Evolutionary conservation across 129 eudicot genomes (phyloP).

Genomic region (Chrysanthemum lavandulifolium): DNA sequence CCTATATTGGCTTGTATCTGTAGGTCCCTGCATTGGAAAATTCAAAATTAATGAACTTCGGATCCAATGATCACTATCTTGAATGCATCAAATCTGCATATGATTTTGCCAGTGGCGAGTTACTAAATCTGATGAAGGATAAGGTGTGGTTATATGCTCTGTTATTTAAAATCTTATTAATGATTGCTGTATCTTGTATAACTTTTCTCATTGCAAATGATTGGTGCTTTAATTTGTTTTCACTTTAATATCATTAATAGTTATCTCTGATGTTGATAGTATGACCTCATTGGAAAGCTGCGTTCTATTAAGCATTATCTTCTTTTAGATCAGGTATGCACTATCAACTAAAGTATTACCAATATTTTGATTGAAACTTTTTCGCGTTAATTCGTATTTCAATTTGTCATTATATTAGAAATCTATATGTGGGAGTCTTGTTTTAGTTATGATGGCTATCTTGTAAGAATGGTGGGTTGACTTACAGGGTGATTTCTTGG

Average conservation of each 20-base stretch:
- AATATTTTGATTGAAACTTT: constrained; percentile 11
- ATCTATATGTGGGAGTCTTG: background rate
- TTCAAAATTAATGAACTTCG: constrained; percentile 76
- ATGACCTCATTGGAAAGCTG: constrained; percentile 89
- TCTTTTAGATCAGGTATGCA: constrained; percentile 90
- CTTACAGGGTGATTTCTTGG: constrained; percentile 94
- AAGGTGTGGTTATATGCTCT: constrained; percentile 54
- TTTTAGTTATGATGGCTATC: constrained; percentile 16
- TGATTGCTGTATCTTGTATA: background rate
- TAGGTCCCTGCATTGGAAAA: constrained; percentile 87
- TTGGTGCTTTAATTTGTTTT: constrained; percentile 11
- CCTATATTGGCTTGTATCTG: constrained; percentile 22
- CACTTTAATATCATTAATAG: constrained; percentile 1
- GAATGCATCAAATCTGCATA: constrained; percentile 92
- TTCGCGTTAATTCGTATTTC: background rate
- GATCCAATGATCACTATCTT: constrained; percentile 88
- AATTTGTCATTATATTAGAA: background rate
- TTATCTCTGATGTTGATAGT: constrained; percentile 43
- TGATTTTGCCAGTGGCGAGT: constrained; percentile 95
- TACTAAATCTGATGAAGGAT: constrained; percentile 85
- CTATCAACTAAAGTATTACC: constrained; percentile 2
- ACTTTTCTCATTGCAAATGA: background rate
- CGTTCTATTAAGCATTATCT: constrained; percentile 96
- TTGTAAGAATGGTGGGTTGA: constrained; percentile 12
- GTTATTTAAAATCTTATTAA: constrained; percentile 12